Evolutionary conservation across 805 yeast genomes (phyloP).

Genomic region (Candida quercuum): DNA sequence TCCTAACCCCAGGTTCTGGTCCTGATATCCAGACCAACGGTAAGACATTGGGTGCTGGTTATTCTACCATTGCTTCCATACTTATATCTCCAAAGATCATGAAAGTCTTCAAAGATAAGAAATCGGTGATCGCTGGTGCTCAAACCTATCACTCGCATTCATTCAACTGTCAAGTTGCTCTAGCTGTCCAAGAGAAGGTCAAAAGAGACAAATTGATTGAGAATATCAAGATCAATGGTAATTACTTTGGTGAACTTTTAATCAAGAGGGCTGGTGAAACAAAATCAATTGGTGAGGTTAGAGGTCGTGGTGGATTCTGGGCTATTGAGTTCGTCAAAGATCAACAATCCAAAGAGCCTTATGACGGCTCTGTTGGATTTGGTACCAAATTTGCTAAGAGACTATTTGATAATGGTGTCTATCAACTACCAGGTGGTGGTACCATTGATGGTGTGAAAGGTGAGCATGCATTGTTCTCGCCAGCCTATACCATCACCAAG

Average conservation of each 20-base stretch:
- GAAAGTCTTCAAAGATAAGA: constrained; percentile 25
- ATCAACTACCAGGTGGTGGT: constrained; percentile 35
- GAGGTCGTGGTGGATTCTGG: constrained; percentile 56
- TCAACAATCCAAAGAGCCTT: constrained; percentile 40
- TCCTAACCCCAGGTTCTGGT: constrained; percentile 27
- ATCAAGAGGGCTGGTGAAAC: constrained; percentile 25
- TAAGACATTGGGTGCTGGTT: constrained; percentile 44
- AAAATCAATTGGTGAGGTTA: constrained; percentile 40
- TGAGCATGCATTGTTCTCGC: constrained; percentile 42
- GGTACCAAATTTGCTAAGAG: constrained; percentile 28
- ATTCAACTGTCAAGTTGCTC: constrained; percentile 41
- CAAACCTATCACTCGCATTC: constrained; percentile 46
- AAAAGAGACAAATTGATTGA: constrained; percentile 29
- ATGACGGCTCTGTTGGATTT: constrained; percentile 27
- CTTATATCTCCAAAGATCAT: constrained; percentile 32
- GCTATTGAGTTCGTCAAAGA: constrained; percentile 46
- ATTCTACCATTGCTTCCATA: constrained; percentile 41
- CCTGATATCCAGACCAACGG: constrained; percentile 47
- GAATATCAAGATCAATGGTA: constrained; percentile 39
- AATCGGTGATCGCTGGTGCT: constrained; percentile 32
- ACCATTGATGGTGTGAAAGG: constrained; percentile 36
- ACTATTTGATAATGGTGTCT: constrained; percentile 35
- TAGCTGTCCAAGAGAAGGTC: constrained; percentile 39
- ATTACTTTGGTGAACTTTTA: constrained; percentile 34
- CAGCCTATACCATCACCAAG: constrained; percentile 35